Conservation (phyloP, 1,139 yeast species). For the Candida sp. region DNA sequence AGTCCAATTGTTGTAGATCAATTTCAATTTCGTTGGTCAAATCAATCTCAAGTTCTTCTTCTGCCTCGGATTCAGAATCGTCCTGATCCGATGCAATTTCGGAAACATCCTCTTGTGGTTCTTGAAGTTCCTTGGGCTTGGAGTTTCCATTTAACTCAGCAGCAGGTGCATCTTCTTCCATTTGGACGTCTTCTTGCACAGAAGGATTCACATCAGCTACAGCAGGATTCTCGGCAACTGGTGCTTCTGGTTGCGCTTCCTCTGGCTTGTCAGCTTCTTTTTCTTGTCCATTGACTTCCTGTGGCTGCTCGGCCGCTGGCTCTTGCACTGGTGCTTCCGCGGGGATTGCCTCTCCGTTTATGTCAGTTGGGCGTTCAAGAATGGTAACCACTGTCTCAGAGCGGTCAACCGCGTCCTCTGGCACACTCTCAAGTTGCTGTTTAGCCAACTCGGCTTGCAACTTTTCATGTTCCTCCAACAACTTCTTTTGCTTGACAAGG, state of each 20-base stretch:
- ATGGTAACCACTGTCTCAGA: no score
- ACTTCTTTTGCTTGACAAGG: conserved; percentile 51
- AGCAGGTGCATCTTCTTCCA: background rate
- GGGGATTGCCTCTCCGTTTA: no score
- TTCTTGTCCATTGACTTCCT: background rate
- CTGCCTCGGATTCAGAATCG: conserved; percentile 30
- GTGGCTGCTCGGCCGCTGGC: no score
- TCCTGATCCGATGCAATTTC: conserved; percentile 5
- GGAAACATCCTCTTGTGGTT: conserved; percentile 1
- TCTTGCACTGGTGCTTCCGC: no score
- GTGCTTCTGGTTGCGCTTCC: conserved; percentile 2
- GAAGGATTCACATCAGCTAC: background rate
- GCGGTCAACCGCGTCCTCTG: background rate
- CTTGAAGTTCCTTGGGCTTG: conserved; percentile 1
- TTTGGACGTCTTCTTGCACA: background rate
- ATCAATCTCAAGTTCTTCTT: conserved; percentile 24
- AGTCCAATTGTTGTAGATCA: conserved; percentile 17
- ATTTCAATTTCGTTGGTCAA: conserved; percentile 19
- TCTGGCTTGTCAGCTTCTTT: background rate
- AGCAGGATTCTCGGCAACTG: background rate
- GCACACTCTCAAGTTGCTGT: conserved; percentile 15
- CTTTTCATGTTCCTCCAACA: conserved; percentile 41
- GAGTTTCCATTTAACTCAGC: background rate
- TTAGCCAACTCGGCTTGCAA: conserved; percentile 29
- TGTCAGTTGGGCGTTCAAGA: no score